Conservation (phyloP, 176 grass and related monocot species). For the Lolium rigidum region DNA sequence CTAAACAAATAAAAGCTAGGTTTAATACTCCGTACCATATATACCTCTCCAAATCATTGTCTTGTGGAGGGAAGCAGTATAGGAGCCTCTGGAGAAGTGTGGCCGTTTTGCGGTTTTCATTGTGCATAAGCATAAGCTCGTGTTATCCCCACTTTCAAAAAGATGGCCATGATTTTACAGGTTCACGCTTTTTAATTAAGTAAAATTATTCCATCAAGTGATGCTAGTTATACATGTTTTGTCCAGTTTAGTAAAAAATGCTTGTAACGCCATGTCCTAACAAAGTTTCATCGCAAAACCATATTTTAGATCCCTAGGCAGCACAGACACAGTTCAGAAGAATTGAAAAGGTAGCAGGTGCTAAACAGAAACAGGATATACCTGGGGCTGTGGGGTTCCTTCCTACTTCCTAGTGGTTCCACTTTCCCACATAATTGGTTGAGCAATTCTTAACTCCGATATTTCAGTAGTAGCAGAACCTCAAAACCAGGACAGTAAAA, state of each 20-base stretch:
- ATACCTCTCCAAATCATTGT: constrained; percentile 73
- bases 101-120: constrained; percentile 57
- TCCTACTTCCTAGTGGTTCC: constrained; percentile 79
- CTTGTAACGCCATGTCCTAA: background rate
- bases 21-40: background rate
- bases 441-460: background rate
- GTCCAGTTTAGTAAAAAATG: background rate
- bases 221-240: constrained; percentile 14
- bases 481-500: background rate
- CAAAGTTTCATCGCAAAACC: background rate
- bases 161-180: background rate
- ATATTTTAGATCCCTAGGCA: background rate
- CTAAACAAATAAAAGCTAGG: too few species aligned
- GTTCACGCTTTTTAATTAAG: background rate
- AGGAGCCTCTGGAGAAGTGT: constrained; percentile 74
- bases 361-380: constrained; percentile 37
- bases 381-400: constrained; percentile 64
- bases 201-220: background rate
- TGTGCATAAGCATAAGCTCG: too few species aligned
- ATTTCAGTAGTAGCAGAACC: constrained; percentile 23
- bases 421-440: constrained; percentile 87
- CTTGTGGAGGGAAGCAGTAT: constrained; percentile 75
- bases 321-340: background rate
- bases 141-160: too few species aligned
- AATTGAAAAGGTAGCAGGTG: background rate